These are phyloP conservation scores for Paspalum notatum DNA, from an alignment of 176 grass and related monocot genomes.

Conservation along the genomic window DNA sequence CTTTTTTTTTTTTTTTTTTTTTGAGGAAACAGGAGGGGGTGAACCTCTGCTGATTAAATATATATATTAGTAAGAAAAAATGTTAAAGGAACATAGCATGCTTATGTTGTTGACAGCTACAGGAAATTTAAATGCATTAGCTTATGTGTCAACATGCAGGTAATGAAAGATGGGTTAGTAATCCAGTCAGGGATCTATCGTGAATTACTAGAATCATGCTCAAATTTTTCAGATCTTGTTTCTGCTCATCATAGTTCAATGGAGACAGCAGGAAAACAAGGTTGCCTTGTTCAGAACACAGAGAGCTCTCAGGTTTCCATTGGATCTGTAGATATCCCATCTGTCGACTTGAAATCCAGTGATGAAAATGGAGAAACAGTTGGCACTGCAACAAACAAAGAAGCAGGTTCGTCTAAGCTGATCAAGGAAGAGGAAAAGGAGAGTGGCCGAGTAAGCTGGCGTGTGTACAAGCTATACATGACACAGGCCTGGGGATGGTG, in stretches of 20 bases:
- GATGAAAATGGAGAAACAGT: constrained; percentile 1
- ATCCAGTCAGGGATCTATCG: constrained; percentile 70
- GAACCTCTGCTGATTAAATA: too few relatives aligned
- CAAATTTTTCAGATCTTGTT: constrained; percentile 79
- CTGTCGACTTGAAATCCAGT: constrained; percentile 7
- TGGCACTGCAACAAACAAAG: constrained; percentile 36
- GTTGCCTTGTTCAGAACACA: constrained; percentile 29
- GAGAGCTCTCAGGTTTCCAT: constrained; percentile 18
- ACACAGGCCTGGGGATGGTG: constrained; percentile 94
- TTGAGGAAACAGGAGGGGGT: too few relatives aligned
- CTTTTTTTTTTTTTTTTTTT: constrained; percentile 1
- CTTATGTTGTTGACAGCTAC: constrained; percentile 6
- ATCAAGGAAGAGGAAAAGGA: constrained; percentile 85
- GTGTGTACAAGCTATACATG: constrained; percentile 76
- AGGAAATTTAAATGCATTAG: constrained; percentile 13
- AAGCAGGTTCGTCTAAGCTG: constrained; percentile 64
- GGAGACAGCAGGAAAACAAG: constrained; percentile 61
- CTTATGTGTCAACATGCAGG: constrained; percentile 47
- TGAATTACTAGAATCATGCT: constrained; percentile 57
- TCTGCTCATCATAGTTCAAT: constrained; percentile 93
- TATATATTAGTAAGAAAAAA: too few relatives aligned
- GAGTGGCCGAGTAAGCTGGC: constrained; percentile 76
- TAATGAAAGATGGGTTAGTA: constrained; percentile 75
- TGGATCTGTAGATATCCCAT: constrained; percentile 9
- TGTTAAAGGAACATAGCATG: not conserved